Base-by-base conservation (phyloP, 306 rosid species). In the Glycine soja region DNA sequence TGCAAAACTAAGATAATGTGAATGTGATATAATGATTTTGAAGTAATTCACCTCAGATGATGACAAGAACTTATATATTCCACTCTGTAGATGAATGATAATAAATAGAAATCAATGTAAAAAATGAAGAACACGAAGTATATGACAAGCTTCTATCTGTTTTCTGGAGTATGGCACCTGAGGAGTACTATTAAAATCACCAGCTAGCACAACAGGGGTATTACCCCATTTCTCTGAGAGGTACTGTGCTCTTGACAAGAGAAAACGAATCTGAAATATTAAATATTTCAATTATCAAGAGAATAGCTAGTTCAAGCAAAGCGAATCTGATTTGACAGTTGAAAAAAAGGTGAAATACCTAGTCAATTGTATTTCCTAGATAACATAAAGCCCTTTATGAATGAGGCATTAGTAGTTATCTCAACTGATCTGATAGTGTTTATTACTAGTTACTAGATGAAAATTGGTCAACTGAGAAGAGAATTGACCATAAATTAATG, bases 151-250 rank as follows among this genome's bases (percentile, higher is more conserved):
- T 50, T 40, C 57, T 15, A 51, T 77, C 52, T 67, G 43, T 10
- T 66, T 77, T 81, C 43, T 62, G 58, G 40, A 78, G 70, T 51
- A 84, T 19, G 78, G 76, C 82, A 95, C 97, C 97, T 89, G 88
- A 83, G 97, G 98, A 59, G 97, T 92, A 79, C 85, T 59, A 79
- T 94, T 94, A 79, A 92, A 94, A 87, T 92, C 97, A 74, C 98
- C 95, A 72, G 92, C 92, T 56, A 94, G 97, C 75, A 94, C 86
- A 79, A 91, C 77, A 14, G 98, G 93, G 70, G 90, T 81, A 83
- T 90, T 88, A 18, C 87, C 89, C 98, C 98, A 94, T 89, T 85
- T 94, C 85, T 85, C 65, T 34, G 97, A 91, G 68, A 94, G 95
- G 38, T 59, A 34, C 57, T 84, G 86, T 36, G 97, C 95, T 88